Evolutionary conservation across 495 filamentous ascomycete species (phyloP).

Genomic region (Penicillium roqueforti): DNA sequence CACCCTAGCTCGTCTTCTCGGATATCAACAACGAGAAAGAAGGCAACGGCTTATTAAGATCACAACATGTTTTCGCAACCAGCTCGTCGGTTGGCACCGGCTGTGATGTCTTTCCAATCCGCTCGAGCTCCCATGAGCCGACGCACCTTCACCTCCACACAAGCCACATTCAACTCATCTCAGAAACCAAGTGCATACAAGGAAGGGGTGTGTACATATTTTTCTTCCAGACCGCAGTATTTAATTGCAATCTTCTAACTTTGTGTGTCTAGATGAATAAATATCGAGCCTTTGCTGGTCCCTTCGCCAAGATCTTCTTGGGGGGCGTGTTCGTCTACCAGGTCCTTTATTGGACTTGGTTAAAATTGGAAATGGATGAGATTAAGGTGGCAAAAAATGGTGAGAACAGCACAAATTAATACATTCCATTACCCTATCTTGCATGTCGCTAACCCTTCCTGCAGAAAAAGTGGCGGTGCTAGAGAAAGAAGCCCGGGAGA

Average conservation of each 20-base stretch:
- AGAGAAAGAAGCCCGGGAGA: slow-evolving; percentile 41
- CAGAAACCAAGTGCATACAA: slow-evolving; percentile 23
- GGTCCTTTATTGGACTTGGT: slow-evolving; percentile 75
- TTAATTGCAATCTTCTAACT: neutral
- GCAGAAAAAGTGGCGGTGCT: slow-evolving; percentile 40
- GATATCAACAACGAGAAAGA: neutral
- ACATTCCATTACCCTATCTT: neutral
- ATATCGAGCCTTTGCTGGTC: slow-evolving; percentile 74
- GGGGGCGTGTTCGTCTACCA: slow-evolving; percentile 89
- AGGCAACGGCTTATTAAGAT: neutral
- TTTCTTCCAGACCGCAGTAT: neutral
- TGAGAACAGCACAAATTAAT: slow-evolving; percentile 22
- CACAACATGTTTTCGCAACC: slow-evolving; percentile 11
- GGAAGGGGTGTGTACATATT: slow-evolving; percentile 21
- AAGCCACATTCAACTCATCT: slow-evolving; percentile 12
- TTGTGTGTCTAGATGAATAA: slow-evolving; percentile 53
- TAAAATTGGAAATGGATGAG: slow-evolving; percentile 79
- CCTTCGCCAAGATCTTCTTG: slow-evolving; percentile 80
- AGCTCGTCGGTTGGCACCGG: slow-evolving; percentile 3
- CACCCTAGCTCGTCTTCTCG: neutral
- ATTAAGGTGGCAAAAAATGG: slow-evolving; percentile 57
- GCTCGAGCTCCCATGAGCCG: neutral
- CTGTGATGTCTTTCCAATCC: neutral
- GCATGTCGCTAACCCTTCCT: neutral
- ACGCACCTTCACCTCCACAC: slow-evolving; percentile 19